Evolutionary conservation across 306 rosid genomes (phyloP).

Genomic region (barrel medic (Medicago truncatula)): MtrunA17r5.0-ANR NC_053043.1:11293501-11294000

Average conservation of each 20-base stretch:
- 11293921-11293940: background rate
- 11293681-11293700: background rate
- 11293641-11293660: no score
- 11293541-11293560: background rate
- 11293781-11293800: no score
- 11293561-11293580: background rate
- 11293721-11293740: no score
- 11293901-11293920: background rate
- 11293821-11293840: no score
- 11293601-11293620: background rate
- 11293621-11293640: background rate
- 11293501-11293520: background rate
- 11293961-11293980: no score
- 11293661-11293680: background rate
- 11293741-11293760: background rate
- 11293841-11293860: no score
- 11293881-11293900: no score
- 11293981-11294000: no score
- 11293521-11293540: background rate
- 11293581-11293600: background rate
- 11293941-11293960: no score
- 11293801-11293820: no score
- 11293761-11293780: no score
- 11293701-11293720: background rate
- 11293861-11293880: no score